phyloP scores from a whole-genome alignment of 208 protist genomes.

The Trypanosoma cruzi region DNA sequence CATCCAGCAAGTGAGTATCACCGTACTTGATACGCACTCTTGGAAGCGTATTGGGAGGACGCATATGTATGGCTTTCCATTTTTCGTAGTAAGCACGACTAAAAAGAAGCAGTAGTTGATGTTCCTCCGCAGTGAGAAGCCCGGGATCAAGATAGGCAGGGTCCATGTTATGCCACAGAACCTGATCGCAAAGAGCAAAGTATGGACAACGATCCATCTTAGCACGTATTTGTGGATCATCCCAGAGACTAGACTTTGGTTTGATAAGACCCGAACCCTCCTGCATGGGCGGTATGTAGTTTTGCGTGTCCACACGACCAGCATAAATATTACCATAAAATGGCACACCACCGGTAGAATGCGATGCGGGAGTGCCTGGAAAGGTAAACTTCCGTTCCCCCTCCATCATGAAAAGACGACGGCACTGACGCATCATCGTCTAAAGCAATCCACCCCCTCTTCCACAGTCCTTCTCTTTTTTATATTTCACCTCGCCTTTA shows the following conservation, averaged over 20 bases:
- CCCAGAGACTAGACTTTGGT: constrained; percentile 61
- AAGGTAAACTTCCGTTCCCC: constrained; percentile 68
- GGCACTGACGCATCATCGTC: constrained; percentile 37
- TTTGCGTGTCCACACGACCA: constrained; percentile 77
- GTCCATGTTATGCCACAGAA: constrained; percentile 91
- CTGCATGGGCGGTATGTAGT: constrained; percentile 67
- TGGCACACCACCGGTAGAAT: constrained; percentile 64
- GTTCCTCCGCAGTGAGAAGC: constrained; percentile 79
- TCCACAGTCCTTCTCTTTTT: no score
- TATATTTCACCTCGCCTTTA: no score
- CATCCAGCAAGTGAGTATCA: constrained; percentile 48
- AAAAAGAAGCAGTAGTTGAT: constrained; percentile 84
- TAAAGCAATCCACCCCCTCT: neutral
- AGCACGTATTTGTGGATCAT: constrained; percentile 51
- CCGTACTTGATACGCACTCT: constrained; percentile 76
- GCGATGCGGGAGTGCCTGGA: constrained; percentile 52
- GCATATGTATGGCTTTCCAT: constrained; percentile 62
- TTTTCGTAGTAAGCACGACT: constrained; percentile 90
- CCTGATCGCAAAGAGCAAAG: constrained; percentile 89
- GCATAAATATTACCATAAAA: constrained; percentile 90
- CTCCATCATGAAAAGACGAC: constrained; percentile 47
- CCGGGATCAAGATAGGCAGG: constrained; percentile 82
- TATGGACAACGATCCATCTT: constrained; percentile 81
- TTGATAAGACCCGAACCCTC: constrained; percentile 49
- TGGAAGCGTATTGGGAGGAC: constrained; percentile 51